These are phyloP conservation scores for Wallacemonas sp. DNA, from an alignment of 208 protist species.

Conservation along the genomic window DNA sequence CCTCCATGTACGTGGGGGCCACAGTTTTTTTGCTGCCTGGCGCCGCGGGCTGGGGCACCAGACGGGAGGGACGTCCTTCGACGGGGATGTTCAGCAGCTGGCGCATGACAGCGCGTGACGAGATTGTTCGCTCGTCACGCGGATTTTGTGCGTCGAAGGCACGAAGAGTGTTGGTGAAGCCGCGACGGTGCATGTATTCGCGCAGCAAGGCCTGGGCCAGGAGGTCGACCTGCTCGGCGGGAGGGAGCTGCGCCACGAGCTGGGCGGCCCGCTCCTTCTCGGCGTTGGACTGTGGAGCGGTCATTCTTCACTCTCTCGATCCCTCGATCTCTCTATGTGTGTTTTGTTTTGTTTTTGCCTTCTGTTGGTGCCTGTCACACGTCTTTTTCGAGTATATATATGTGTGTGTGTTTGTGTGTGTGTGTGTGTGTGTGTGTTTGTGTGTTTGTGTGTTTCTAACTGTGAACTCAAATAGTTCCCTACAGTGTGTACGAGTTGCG, in stretches of 20 bases:
- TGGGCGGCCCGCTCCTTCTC: constrained; percentile 19
- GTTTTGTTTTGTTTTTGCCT: constrained; percentile 5
- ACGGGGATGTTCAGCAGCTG: constrained; percentile 77
- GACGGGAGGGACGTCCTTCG: constrained; percentile 47
- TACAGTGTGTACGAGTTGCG: no score
- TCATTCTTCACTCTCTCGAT: neutral
- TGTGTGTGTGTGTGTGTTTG: no score
- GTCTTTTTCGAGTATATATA: no score
- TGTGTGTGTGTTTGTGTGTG: no score
- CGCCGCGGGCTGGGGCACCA: constrained; percentile 17
- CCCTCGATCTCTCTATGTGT: neutral
- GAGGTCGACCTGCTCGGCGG: constrained; percentile 62
- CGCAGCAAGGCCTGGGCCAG: constrained; percentile 82
- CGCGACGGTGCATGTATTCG: constrained; percentile 85
- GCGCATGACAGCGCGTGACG: constrained; percentile 72
- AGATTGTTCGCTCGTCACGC: constrained; percentile 65
- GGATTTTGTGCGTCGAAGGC: constrained; percentile 78
- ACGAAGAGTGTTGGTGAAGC: constrained; percentile 61
- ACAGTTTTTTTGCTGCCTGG: constrained; percentile 22
- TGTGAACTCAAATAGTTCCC: no score
- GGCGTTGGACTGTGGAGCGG: constrained; percentile 10
- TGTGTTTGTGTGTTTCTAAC: no score
- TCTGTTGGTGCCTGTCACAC: neutral
- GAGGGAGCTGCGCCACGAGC: constrained; percentile 35
- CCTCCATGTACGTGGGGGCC: constrained; percentile 76